Base-by-base conservation (phyloP, 495 filamentous ascomycete genomes). In the Aspergillus taichungensis region DNA sequence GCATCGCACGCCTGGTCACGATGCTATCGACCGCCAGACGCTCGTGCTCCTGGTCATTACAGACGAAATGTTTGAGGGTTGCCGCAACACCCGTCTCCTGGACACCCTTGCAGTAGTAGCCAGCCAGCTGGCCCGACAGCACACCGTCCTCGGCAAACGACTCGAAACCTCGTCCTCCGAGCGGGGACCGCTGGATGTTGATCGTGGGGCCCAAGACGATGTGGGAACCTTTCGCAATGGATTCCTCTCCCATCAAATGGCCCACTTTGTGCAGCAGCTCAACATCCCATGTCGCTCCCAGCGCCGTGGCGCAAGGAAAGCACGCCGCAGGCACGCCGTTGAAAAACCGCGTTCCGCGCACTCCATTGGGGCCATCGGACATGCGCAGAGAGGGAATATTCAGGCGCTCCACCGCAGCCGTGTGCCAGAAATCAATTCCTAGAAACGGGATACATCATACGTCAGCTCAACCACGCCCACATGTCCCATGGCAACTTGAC, bases 371-470 rank as follows among this genome's bases (percentile, higher is more conserved):
- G 3, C 84, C 84, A 55, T 88, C 84, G 14, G 81, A 82, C 44
- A 80, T 73, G 34, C 82, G 80, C 28, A 87, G 55, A 3, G 80
- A 71, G 9, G 86, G 85, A 41, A 90, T 82, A 31, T 76, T 76
- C 48, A 85, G 78, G 12, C 77, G 72, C 7, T 78, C 76, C 35
- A 91, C 76, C 1, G 82, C 57, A 30, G 74, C 79, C 2, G 84
- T 88, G 42, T 85, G 79, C 85, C 85, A 89, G 62, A 88, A 87
- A 57, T 88, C 85, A 38, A 77, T 77, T 32, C 82, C 85, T 72
- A 36, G 0, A 1, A 1, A 14, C 14, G 28, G 43, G 10, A 10
- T 10, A 42, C 27, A 13, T 28, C 18, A 24, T 24, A 24, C 18
- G 18, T 24, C 18, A 24, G 72, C 7, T 78, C 75, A 35, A 91